Percentiles rank a stretch among this genome's conserved stretches.
These are phyloP conservation scores for Straminergon stramineum DNA, from an alignment of 225 moss, liverwort and hornwort genomes.

Conservation along the genomic window DNA sequence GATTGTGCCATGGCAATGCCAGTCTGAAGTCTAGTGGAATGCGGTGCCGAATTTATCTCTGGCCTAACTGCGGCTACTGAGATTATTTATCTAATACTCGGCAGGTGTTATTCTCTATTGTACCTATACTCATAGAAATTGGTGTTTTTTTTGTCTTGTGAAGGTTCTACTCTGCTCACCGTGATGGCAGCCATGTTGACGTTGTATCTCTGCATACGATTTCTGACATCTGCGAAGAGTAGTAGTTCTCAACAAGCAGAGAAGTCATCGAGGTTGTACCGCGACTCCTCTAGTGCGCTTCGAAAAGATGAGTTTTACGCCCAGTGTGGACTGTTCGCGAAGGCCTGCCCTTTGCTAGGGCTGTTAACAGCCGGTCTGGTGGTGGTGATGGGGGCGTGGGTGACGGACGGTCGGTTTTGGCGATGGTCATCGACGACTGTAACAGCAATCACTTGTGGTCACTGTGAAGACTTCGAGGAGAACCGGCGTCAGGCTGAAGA, in stretches of 20 bases:
- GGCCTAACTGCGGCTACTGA: neutral
- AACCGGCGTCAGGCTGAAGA: conserved; percentile 23
- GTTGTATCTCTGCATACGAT: conserved; percentile 11
- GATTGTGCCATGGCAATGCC: neutral
- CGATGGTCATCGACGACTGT: neutral
- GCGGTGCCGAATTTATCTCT: too few relatives aligned
- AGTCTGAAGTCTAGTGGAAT: too few relatives aligned
- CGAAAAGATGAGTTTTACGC: neutral
- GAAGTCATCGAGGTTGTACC: neutral
- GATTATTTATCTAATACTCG: neutral
- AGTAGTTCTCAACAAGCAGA: neutral
- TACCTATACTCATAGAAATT: neutral
- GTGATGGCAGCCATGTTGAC: conserved; percentile 35
- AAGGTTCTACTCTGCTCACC: conserved; percentile 19
- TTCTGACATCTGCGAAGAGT: conserved; percentile 15
- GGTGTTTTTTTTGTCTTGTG: neutral
- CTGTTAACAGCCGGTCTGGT: conserved; percentile 18
- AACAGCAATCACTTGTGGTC: conserved; percentile 3
- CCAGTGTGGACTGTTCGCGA: conserved; percentile 1
- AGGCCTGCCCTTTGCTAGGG: conserved; percentile 22
- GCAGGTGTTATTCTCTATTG: neutral
- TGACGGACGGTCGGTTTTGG: conserved; percentile 24
- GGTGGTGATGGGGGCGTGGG: conserved; percentile 28
- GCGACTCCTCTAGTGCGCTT: neutral
- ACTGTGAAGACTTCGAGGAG: conserved; percentile 17